Conservation (phyloP, 2,329 filamentous ascomycete genomes). For the Aspergillus novoparasiticus region DNA sequence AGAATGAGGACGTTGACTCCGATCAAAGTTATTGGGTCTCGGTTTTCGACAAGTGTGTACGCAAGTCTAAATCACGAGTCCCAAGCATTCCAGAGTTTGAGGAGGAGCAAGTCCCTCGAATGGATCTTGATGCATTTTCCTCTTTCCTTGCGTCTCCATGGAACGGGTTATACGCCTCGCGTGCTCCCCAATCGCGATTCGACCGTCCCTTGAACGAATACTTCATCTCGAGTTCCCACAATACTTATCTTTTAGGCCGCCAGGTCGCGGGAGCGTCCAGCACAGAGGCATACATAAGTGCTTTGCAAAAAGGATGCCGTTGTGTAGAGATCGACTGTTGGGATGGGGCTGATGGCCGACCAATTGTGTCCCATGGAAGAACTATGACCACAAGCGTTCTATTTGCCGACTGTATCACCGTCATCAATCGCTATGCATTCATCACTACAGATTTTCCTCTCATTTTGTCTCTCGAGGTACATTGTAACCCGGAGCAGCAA, state of each 20-base stretch:
- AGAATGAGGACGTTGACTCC: conserved; percentile 73
- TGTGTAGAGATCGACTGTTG: conserved; percentile 98
- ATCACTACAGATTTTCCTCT: conserved; percentile 82
- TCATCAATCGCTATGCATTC: conserved; percentile 95
- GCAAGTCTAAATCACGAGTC: conserved; percentile 58
- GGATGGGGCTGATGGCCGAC: conserved; percentile 86
- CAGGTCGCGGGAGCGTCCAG: conserved; percentile 90
- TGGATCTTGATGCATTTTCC: conserved; percentile 78
- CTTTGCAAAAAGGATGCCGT: conserved; percentile 83
- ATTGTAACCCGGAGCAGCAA: conserved; percentile 84
- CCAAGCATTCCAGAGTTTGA: conserved; percentile 45
- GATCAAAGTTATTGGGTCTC: conserved; percentile 69
- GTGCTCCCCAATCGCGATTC: conserved; percentile 64
- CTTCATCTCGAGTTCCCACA: conserved; percentile 97
- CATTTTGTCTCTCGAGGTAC: conserved; percentile 93
- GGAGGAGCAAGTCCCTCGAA: conserved; percentile 56
- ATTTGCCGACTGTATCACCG: conserved; percentile 88
- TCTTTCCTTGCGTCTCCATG: conserved; percentile 74
- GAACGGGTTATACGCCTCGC: conserved; percentile 68
- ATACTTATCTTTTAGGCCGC: conserved; percentile 90
- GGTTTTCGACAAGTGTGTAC: conserved; percentile 70
- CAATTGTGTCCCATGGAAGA: conserved; percentile 86
- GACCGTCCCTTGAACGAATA: conserved; percentile 93
- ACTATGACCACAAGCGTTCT: conserved; percentile 86
- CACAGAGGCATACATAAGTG: conserved; percentile 90